Base-by-base conservation (phyloP, 805 yeast species). In the Pichia phayaonensis region DNA sequence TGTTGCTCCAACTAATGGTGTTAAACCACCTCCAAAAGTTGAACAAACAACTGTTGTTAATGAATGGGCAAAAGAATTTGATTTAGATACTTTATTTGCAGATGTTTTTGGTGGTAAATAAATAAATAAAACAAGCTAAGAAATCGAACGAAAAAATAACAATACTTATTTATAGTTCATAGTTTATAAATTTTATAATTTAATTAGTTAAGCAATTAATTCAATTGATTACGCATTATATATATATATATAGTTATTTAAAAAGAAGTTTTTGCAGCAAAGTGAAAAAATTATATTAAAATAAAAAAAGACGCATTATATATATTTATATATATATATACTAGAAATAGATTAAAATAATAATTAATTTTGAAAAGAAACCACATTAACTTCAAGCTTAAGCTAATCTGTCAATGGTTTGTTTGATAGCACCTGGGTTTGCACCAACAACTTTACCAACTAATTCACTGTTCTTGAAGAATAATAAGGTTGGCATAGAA, bases 61-160 rank as follows among this genome's bases (percentile, higher is more conserved):
- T 16, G 77, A 80, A 59, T 94, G 98, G 97, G 83, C 97, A 21
- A 79, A 88, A 67, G 99, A 90, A 70, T 90, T 94, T 65, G 96
- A 90, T 68, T 74, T 94, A 59, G 97, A 88, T 65, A 88, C 86
- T 4, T 74, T 90, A 56, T 83, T 90, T 62, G 68, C 72, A 42
- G 75, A 70, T 49, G 69, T 65, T 40, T 65, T 63, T 54, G 61
- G 61, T 27, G 31, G 20, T 8, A 48, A 38, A 26, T 38, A 44
- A 44, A 21, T 40, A 12, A 29, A 29, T 29, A 29, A 29, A 29
- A 12, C n/a, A 13, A 8, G 16, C 16, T 24, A 29, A 29, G 34
- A 15, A 29, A 29, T 16, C 12, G 3, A 29, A 13, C 13, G 13
- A 12, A 29, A 13, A 10, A 29, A 8, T 29, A 16, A 34, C 38